phyloP scores from a whole-genome alignment of 1,284 basidiomycete genomes.

The Rhodotorula sp. region DNA sequence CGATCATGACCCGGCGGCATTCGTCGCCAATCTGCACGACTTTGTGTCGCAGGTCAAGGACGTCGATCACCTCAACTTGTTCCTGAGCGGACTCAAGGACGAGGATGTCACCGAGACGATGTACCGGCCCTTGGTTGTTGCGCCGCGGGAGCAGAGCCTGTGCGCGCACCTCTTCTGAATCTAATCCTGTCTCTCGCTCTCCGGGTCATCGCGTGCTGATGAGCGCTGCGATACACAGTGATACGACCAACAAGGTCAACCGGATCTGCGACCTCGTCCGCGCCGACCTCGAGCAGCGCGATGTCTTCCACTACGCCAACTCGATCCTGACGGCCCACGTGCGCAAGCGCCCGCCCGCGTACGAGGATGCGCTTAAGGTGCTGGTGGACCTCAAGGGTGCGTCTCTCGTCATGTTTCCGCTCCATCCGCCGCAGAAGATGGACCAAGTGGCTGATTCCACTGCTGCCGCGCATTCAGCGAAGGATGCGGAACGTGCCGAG shows the following conservation, averaged over 20 bases:
- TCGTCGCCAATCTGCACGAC: conserved; percentile 63
- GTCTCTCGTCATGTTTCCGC: neutral
- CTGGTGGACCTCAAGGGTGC: conserved; percentile 76
- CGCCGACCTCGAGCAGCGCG: conserved; percentile 67
- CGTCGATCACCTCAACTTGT: conserved; percentile 89
- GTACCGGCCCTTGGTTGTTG: conserved; percentile 46
- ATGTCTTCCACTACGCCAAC: conserved; percentile 79
- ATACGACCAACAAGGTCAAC: conserved; percentile 61
- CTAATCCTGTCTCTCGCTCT: neutral
- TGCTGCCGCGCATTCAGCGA: conserved; percentile 55
- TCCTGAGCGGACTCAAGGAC: conserved; percentile 77
- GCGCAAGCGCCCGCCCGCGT: conserved; percentile 86
- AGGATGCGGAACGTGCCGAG: conserved; percentile 75
- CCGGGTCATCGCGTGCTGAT: neutral
- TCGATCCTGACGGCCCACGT: conserved; percentile 90
- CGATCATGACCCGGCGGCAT: conserved; percentile 70
- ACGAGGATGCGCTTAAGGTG: conserved; percentile 77
- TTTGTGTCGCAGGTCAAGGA: conserved; percentile 86
- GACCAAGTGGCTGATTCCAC: neutral
- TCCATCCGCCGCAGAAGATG: neutral
- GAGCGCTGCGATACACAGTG: conserved; percentile 37
- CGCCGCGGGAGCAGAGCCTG: neutral
- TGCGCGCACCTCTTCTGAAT: neutral
- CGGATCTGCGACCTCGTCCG: conserved; percentile 78
- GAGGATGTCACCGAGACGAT: conserved; percentile 52